Percentiles rank a stretch among this genome's conserved stretches.
Evolutionary conservation across 371 early-diverging fungal genomes (phyloP).

Genomic region (Synchytrium microbalum): DNA sequence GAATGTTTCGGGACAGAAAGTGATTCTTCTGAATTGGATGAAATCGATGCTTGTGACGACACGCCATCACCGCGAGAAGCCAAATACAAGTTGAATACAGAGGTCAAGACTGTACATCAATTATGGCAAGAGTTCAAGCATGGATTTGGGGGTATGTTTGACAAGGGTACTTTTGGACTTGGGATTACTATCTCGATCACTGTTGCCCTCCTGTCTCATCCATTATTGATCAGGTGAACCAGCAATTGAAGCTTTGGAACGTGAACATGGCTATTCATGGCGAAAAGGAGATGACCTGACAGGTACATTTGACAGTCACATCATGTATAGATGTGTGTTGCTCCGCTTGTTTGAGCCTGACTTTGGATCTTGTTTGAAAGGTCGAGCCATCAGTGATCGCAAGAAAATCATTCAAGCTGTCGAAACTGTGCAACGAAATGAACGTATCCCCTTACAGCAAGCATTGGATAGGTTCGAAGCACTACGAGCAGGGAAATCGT

Average conservation of each 20-base stretch:
- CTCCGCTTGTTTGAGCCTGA: too few relatives aligned
- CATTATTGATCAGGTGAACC: not conserved
- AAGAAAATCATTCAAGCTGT: not conserved
- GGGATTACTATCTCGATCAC: not conserved
- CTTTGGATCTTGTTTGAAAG: too few relatives aligned
- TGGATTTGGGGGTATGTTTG: conserved; percentile 1
- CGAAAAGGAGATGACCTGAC: not conserved
- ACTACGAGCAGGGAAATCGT: not conserved
- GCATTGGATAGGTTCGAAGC: not conserved
- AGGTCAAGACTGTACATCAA: not conserved
- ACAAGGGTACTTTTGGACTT: not conserved
- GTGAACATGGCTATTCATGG: not conserved
- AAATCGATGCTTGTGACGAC: not conserved
- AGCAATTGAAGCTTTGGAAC: not conserved
- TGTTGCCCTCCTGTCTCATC: not conserved
- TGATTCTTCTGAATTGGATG: not conserved
- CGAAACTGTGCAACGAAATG: not conserved
- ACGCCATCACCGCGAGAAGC: not conserved
- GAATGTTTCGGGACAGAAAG: not conserved
- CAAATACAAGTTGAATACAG: not conserved
- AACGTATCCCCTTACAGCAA: not conserved
- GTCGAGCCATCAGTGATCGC: not conserved
- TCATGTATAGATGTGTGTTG: too few relatives aligned
- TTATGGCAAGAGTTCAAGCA: not conserved
- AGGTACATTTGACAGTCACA: too few relatives aligned